Evolutionary conservation across 1,284 basidiomycete genomes (phyloP).

Genomic region (Exsudoporus floridanus): DNA sequence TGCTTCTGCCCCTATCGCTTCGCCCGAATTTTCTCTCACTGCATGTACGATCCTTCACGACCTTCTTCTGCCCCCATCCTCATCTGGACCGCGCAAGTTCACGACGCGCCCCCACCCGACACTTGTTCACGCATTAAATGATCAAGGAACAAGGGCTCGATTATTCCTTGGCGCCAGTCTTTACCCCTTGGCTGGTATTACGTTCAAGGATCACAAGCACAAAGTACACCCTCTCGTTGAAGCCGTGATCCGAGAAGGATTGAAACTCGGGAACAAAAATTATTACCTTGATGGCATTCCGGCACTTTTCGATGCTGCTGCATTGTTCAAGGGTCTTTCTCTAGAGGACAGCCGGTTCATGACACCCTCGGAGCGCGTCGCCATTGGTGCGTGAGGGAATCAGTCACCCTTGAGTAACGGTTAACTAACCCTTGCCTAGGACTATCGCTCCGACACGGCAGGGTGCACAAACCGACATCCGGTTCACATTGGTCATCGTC

Average conservation of each 20-base stretch:
- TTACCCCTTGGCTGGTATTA: constrained; percentile 60
- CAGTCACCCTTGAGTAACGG: background rate
- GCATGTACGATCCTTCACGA: constrained; percentile 61
- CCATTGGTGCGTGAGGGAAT: constrained; percentile 50
- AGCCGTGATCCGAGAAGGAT: constrained; percentile 74
- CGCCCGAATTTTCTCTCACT: constrained; percentile 45
- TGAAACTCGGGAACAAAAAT: constrained; percentile 82
- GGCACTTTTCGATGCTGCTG: constrained; percentile 60
- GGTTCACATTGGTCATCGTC: constrained; percentile 73
- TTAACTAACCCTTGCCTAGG: constrained; percentile 42
- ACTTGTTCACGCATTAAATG: constrained; percentile 40
- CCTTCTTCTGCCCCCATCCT: constrained; percentile 40
- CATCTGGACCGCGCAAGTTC: constrained; percentile 19
- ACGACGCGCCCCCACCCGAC: constrained; percentile 50
- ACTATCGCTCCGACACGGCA: constrained; percentile 62
- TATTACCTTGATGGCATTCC: constrained; percentile 77
- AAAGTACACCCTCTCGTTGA: constrained; percentile 61
- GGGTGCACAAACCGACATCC: constrained; percentile 61
- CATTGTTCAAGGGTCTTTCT: constrained; percentile 44
- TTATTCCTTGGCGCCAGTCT: constrained; percentile 75
- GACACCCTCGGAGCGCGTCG: constrained; percentile 49
- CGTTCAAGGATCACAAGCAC: constrained; percentile 63
- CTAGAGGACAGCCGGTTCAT: constrained; percentile 41
- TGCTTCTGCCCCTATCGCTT: constrained; percentile 45
- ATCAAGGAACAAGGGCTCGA: constrained; percentile 50